These are phyloP conservation scores for Diaporthe caulivora DNA, from an alignment of 2,329 filamentous ascomycete genomes.

Conservation along the genomic window DNA sequence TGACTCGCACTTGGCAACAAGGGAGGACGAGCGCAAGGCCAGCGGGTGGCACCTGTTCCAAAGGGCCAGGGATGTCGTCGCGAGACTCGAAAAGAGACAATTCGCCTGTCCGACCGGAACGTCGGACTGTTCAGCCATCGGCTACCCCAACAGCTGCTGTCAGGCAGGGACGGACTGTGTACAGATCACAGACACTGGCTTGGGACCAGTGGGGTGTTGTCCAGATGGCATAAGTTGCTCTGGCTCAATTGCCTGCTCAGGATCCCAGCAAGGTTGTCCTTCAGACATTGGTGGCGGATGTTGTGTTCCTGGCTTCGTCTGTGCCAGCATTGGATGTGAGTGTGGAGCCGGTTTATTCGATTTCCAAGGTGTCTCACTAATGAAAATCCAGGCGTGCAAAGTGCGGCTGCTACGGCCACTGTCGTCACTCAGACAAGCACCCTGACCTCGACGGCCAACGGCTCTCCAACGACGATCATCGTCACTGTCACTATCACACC, in stretches of 20 bases:
- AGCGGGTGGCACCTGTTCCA: constrained; percentile 50
- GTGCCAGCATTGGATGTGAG: constrained; percentile 78
- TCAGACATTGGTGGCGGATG: constrained; percentile 78
- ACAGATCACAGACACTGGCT: constrained; percentile 69
- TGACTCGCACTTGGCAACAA: constrained; percentile 39
- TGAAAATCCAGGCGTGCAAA: constrained; percentile 50
- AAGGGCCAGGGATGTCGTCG: constrained; percentile 60
- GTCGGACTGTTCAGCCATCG: constrained; percentile 72
- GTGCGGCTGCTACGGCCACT: constrained; percentile 43
- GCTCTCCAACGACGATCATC: constrained; percentile 52
- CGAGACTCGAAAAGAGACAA: constrained; percentile 66
- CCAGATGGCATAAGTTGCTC: constrained; percentile 73
- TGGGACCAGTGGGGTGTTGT: constrained; percentile 82
- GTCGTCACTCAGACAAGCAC: constrained; percentile 48
- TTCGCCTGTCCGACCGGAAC: constrained; percentile 78
- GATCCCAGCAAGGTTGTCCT: constrained; percentile 73
- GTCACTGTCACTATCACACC: constrained; percentile 56
- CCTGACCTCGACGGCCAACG: constrained; percentile 54
- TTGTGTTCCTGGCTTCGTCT: constrained; percentile 79
- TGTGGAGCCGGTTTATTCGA: constrained; percentile 49
- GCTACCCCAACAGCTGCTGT: constrained; percentile 80
- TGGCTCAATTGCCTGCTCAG: constrained; percentile 73
- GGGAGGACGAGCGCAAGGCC: not conserved
- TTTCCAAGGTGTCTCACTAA: constrained; percentile 9
- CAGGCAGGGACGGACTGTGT: constrained; percentile 75